Evolutionary conservation across 306 rosid species (phyloP).

Genomic region (Fagus sylvatica): DNA sequence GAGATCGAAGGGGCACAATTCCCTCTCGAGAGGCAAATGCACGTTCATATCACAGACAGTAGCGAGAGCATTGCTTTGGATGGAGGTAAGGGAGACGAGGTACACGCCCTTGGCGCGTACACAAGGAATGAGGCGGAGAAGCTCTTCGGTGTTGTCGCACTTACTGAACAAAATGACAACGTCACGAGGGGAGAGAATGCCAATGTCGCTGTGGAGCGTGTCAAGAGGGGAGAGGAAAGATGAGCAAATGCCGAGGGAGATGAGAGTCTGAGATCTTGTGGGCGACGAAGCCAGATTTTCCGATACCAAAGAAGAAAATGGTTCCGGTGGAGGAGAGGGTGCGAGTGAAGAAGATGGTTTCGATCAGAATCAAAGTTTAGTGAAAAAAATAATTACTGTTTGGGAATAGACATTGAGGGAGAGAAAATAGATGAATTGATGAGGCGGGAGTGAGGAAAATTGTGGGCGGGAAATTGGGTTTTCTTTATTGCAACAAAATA

Average conservation of each 20-base stretch:
- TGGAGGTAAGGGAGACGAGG: constrained; percentile 64
- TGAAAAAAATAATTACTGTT: no score
- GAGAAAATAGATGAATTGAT: no score
- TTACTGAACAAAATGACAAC: constrained; percentile 75
- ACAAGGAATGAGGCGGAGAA: constrained; percentile 80
- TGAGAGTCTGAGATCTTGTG: constrained; percentile 98
- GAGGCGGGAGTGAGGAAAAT: no score
- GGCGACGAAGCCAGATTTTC: no score
- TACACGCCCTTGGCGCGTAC: constrained; percentile 76
- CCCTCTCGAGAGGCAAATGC: no score
- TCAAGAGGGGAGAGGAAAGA: constrained; percentile 80
- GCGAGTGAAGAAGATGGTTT: constrained; percentile 74
- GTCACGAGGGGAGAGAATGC: constrained; percentile 58
- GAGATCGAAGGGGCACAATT: no score
- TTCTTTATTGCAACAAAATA: no score
- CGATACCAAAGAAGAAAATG: constrained; percentile 87
- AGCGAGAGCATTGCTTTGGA: no score
- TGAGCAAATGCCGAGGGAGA: constrained; percentile 82
- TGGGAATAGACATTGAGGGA: no score
- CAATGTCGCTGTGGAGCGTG: constrained; percentile 96
- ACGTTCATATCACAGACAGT: no score
- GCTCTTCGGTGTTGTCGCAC: constrained; percentile 95
- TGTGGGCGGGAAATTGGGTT: no score
- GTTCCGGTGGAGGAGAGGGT: constrained; percentile 68
- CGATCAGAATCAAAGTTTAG: no score